phyloP scores from a whole-genome alignment of 2,329 filamentous ascomycete species.

The Botrytis paeoniae region DNA sequence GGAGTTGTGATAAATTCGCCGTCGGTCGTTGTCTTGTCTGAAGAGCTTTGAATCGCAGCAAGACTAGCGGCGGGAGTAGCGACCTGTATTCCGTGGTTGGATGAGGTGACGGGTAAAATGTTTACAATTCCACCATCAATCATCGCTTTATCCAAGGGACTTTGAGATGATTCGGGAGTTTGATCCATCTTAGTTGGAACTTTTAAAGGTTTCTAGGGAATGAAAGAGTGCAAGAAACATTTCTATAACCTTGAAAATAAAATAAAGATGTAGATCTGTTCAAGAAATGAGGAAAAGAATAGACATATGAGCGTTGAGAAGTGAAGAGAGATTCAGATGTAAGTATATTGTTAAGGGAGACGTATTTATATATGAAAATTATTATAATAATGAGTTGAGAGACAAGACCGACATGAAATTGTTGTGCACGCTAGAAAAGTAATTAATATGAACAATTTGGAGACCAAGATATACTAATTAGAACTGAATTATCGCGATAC shows the following conservation, averaged over 20 bases:
- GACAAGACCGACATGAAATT: background rate
- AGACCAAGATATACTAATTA: background rate
- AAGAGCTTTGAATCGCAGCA: background rate
- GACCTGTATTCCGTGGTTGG: background rate
- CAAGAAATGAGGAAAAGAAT: background rate
- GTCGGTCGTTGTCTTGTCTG: background rate
- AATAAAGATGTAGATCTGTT: background rate
- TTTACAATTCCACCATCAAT: background rate
- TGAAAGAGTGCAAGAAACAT: background rate
- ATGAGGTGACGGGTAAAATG: background rate
- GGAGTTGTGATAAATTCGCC: background rate
- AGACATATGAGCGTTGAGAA: background rate
- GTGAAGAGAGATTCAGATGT: background rate
- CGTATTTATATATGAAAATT: background rate
- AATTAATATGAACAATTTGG: accelerated
- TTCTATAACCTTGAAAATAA: background rate
- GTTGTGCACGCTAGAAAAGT: accelerated
- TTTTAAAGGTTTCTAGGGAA: background rate
- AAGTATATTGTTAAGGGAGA: background rate
- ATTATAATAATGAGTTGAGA: background rate
- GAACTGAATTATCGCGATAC: background rate
- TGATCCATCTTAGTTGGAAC: background rate
- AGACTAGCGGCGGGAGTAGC: background rate
- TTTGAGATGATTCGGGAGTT: background rate
- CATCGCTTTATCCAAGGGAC: background rate